phyloP scores from a whole-genome alignment of 495 filamentous ascomycete genomes.

The Parathielavia hyrcaniae region DNA sequence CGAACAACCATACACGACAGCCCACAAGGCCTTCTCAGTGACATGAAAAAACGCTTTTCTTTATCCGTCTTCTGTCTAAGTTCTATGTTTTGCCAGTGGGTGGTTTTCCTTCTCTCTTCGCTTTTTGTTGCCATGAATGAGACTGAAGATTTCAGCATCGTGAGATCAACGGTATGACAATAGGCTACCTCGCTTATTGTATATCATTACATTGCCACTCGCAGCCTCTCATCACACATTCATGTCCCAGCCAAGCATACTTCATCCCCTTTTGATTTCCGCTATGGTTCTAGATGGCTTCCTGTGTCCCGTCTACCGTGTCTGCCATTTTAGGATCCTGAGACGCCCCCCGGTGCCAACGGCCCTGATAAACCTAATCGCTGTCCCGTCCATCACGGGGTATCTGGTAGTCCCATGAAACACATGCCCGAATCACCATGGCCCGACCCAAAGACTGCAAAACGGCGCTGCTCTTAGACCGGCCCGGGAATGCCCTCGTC shows the following conservation, averaged over 20 bases:
- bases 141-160: neutral
- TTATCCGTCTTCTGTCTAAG: no score
- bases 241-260: neutral
- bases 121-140: no score
- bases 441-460: neutral
- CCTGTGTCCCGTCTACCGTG: conserved; percentile 13
- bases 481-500: conserved; percentile 64
- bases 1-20: no score
- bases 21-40: no score
- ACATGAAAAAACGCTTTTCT: no score
- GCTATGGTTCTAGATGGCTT: conserved; percentile 5
- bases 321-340: conserved; percentile 18
- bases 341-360: conserved; percentile 17
- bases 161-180: conserved; percentile 5
- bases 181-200: conserved; percentile 7
- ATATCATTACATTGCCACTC: neutral
- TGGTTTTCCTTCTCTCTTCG: no score
- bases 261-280: conserved; percentile 16
- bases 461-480: conserved; percentile 26
- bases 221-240: neutral
- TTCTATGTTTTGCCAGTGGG: no score
- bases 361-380: conserved; percentile 10
- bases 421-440: neutral
- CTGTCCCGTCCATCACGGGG: neutral
- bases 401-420: neutral